A percentile compares a stretch with the other conserved stretches of the same genome.
These are phyloP conservation scores for Penicillium sp. DNA, from an alignment of 2,329 filamentous ascomycete species.

Conservation along the genomic window DNA sequence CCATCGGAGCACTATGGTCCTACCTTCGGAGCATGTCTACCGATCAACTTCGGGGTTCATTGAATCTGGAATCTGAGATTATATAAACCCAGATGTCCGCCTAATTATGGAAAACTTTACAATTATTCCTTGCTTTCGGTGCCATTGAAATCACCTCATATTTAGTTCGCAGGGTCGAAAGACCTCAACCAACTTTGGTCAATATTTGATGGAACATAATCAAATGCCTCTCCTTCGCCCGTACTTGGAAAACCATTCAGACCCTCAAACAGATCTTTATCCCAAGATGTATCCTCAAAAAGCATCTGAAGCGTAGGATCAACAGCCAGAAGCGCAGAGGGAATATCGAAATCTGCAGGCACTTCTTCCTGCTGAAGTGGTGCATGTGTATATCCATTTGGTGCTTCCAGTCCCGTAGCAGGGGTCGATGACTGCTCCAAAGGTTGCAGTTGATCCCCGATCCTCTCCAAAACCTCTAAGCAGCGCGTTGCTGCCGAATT, in stretches of 20 bases:
- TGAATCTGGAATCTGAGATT: no score
- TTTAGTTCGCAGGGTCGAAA: neutral
- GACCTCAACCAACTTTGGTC: neutral
- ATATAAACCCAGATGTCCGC: no score
- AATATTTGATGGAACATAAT: neutral
- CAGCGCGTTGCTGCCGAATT: constrained; percentile 17
- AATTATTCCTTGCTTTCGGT: no score
- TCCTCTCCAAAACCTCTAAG: constrained; percentile 15
- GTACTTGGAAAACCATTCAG: constrained; percentile 15
- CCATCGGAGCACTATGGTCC: neutral
- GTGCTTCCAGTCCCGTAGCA: neutral
- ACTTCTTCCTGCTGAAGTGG: neutral
- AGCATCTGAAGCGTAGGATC: constrained; percentile 22
- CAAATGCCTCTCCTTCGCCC: constrained; percentile 3
- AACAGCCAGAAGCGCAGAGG: neutral
- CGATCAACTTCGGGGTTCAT: neutral
- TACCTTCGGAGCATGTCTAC: neutral
- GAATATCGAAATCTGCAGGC: neutral
- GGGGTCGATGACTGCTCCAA: neutral
- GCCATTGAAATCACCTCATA: neutral
- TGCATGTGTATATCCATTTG: neutral
- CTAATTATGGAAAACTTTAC: neutral
- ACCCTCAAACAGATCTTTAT: constrained; percentile 17
- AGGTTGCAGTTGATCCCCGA: constrained; percentile 1
- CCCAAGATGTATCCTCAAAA: constrained; percentile 15